Base-by-base conservation (phyloP, 768 basidiomycete species). In the Pilatotrama ljubarskyi region DNA sequence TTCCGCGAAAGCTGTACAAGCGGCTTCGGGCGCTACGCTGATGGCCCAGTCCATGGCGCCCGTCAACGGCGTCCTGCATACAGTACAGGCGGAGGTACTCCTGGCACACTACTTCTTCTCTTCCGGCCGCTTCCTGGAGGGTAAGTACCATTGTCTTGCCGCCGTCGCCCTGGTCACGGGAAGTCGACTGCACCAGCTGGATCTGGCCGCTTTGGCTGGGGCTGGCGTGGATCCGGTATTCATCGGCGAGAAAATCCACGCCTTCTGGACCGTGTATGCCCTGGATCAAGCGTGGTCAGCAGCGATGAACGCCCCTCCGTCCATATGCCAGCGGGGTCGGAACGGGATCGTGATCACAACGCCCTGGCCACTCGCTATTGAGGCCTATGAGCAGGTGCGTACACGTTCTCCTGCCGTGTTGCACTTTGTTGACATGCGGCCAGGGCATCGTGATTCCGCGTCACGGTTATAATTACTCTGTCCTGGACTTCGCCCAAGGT, bases 31-130 rank as follows among this genome's bases (percentile, higher is more conserved):
- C 5, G 36, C 50, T 3, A 51, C 43, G 3, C 25, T 56, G 15
- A 8, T 29, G 5, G 20, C 43, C 9, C 56, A 58, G 37, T 56
- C 68, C 18, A 38, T 52, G 55, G 37, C 51, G 11, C 55, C 49
- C 64, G 78, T 64, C 61, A 74, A 59, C 68, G 74, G 57, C 66
- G 73, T 84, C 51, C 66, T 73, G 49, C 61, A 70, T 40, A 66
- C 61, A 10, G 66, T 76, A 5, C 75, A 76, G 46, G 65, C 75
- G 3, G 69, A 73, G 51, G 65, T 76, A 9, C 66, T 76, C 4
- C 71, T 76, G 17, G 67, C 68, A 0, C 47, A 62, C 42, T 76
- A 75, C 51, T 68, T 67, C 64, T 68, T 72, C 54, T 55, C 62
- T 11, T 50, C 58, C 24, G 71, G 72, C 5, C 69, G 70, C 22